Percentiles rank a stretch among this genome's conserved stretches.
phyloP scores from a whole-genome alignment of 495 filamentous ascomycete genomes.

The Penicillium pulvis region DNA sequence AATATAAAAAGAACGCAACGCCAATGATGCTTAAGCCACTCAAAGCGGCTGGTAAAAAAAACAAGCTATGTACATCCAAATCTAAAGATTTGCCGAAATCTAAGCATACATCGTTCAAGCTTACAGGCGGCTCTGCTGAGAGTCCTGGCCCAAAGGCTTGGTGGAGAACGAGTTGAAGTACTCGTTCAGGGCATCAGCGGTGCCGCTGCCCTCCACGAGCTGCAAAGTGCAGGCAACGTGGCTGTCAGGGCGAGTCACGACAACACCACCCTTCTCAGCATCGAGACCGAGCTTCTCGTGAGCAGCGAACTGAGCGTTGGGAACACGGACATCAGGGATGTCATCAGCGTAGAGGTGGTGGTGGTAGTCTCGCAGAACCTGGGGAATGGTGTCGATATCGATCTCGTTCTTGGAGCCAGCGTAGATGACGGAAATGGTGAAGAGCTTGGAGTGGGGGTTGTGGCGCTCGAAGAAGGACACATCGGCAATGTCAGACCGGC shows the following conservation, averaged over 20 bases:
- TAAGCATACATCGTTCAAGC: conserved; percentile 20
- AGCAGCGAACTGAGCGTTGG: conserved; percentile 67
- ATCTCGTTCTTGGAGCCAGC: conserved; percentile 62
- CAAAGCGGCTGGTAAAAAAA: conserved; percentile 23
- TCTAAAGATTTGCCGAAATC: conserved; percentile 13
- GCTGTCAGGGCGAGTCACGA: conserved; percentile 83
- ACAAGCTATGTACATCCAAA: conserved; percentile 28
- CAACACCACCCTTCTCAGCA: conserved; percentile 70
- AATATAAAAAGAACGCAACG: conserved; percentile 28
- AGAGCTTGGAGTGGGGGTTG: conserved; percentile 81
- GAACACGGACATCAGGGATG: conserved; percentile 70
- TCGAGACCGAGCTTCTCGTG: conserved; percentile 87
- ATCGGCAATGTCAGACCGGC: conserved; percentile 58
- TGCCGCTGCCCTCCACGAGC: conserved; percentile 73
- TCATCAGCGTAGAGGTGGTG: conserved; percentile 88
- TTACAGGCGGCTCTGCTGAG: conserved; percentile 44
- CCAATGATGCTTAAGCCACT: conserved; percentile 37
- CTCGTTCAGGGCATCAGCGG: conserved; percentile 77
- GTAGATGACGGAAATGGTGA: conserved; percentile 75
- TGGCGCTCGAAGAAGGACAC: conserved; percentile 78
- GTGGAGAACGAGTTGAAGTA: conserved; percentile 74
- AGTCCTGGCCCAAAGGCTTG: conserved; percentile 44
- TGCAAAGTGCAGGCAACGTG: conserved; percentile 77
- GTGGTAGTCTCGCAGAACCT: conserved; percentile 69
- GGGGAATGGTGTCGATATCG: conserved; percentile 67